Evolutionary conservation across 148 eudicot genomes (phyloP), one percentile per base, ranked within the genome.

Genomic region (Diospyros kaki): DNA sequence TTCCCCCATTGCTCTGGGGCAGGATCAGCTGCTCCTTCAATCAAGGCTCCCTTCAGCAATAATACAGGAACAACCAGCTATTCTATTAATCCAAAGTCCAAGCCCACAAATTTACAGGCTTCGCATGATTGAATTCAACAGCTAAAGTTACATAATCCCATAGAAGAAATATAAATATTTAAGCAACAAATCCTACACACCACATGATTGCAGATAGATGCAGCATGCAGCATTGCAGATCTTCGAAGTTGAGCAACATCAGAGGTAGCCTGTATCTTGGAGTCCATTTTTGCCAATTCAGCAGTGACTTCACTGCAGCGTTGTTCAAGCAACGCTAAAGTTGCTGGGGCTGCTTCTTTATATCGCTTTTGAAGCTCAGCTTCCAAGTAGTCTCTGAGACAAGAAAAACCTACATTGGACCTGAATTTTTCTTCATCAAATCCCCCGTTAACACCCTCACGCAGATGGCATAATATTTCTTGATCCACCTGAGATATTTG

Each of bases 1-100:
- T 85, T 95, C 12, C 97, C 98, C 97, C 98, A 95, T 83, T 92
- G 97, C 81, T 93, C 97, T 56, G 99, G 99, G 64, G 91, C 81
- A 38, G 98, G 99, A 81, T 95, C 96, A 43, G 97, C 98, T 72
- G 99, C 97, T 78, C 99, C 99, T 74, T 91, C 93, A 68, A 95
- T 90, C 82, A 95, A 79, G 66, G 91, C 85, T 68, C 86, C 99
- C 99, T 95, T 79, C 51, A 82, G 58, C 41, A 75, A 74, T 75
- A 63, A 73, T 52, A 79, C 38, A 76, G 50, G 39, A 60, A 15
- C 59, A 58, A 52, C 69, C 76, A 73, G 17, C 14, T 4, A n/a
- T 46, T 45, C 9, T 4, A 71, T 62, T 61, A 46, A 48, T 62
- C 50, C 55, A 14, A 1, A 46, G 43, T 62, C 50, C 55, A 14